Conservation (phyloP, 805 yeast species). For the Monosporozyma solicola region DNA sequence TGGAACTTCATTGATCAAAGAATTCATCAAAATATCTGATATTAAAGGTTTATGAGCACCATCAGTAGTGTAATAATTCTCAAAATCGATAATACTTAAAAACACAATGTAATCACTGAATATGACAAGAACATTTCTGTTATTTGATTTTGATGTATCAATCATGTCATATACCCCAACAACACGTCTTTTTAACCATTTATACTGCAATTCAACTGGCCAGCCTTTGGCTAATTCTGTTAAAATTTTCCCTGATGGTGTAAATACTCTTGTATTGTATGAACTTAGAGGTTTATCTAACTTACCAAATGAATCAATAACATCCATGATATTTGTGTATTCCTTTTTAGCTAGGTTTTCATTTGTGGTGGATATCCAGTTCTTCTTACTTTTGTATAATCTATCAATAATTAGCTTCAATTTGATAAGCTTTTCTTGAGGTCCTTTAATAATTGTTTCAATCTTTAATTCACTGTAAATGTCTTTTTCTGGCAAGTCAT, state of each 20-base stretch:
- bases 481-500: conserved; percentile 20
- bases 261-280: conserved; percentile 61
- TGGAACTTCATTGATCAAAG: conserved; percentile 78
- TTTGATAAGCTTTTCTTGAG: conserved; percentile 58
- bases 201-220: conserved; percentile 81
- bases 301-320: conserved; percentile 76
- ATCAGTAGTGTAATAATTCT: conserved; percentile 16
- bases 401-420: conserved; percentile 61
- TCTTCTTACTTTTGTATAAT: conserved; percentile 39
- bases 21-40: conserved; percentile 82
- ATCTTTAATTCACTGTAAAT: conserved; percentile 43
- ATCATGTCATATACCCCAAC: conserved; percentile 59
- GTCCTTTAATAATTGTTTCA: conserved; percentile 55
- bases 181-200: conserved; percentile 81
- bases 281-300: conserved; percentile 36
- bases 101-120: conserved; percentile 76
- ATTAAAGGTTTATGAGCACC: conserved; percentile 40
- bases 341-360: conserved; percentile 29
- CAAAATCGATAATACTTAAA: conserved; percentile 43
- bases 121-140: conserved; percentile 53
- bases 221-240: conserved; percentile 78
- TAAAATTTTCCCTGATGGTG: conserved; percentile 83
- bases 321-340: conserved; percentile 47
- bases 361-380: conserved; percentile 31
- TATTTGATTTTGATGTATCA: conserved; percentile 27